Conservation (phyloP, 2,329 filamentous ascomycete species). For the Hymenoscyphus linearis region DNA sequence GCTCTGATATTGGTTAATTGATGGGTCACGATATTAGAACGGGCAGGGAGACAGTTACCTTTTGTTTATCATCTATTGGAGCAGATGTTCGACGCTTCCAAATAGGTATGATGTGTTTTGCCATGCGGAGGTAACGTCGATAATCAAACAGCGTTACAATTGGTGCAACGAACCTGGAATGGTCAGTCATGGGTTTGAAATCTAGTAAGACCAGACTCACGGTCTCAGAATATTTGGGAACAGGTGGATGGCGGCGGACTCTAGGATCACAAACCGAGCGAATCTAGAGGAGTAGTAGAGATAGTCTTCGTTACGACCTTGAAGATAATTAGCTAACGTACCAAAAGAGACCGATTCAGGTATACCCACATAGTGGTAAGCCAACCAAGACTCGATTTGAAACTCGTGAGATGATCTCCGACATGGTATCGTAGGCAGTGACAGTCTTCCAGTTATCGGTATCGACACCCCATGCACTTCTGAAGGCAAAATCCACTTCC, state of each 20-base stretch:
- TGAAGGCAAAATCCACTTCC: constrained; percentile 25
- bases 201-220: constrained; percentile 18
- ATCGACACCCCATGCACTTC: constrained; percentile 24
- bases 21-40: constrained; percentile 1
- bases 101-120: constrained; percentile 32
- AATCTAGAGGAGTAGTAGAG: constrained; percentile 29
- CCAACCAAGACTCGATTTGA: constrained; percentile 32
- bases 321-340: not conserved
- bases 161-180: constrained; percentile 22
- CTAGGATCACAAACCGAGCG: constrained; percentile 32
- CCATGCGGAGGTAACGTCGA: constrained; percentile 26
- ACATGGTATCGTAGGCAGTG: constrained; percentile 22
- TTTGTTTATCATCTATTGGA: constrained; percentile 23
- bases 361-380: constrained; percentile 26
- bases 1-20: constrained; percentile 24
- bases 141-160: constrained; percentile 18
- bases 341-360: not conserved
- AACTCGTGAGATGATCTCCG: constrained; percentile 26
- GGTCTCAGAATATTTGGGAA: constrained; percentile 32
- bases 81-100: constrained; percentile 30
- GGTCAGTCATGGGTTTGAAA: not conserved
- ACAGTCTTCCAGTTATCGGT: constrained; percentile 25
- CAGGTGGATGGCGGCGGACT: constrained; percentile 31
- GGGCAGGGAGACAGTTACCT: constrained; percentile 17
- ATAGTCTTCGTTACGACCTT: constrained; percentile 33